Base-by-base conservation (phyloP, 306 rosid genomes). In the Parietaria judaica region DNA sequence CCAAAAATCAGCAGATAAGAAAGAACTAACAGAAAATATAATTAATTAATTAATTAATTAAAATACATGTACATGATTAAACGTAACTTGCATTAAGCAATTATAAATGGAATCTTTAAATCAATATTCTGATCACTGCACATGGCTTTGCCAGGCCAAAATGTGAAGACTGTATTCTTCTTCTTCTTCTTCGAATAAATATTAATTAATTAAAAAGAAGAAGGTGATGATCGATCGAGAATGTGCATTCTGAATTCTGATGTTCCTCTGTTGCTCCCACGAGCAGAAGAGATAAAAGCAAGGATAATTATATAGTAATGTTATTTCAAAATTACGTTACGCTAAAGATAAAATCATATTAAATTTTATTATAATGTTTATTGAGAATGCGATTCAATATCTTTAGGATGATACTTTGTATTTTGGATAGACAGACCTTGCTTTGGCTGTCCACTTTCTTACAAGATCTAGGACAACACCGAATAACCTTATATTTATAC, bases 141-240 rank as follows among this genome's bases (percentile, higher is more conserved):
- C 90, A 77, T 80, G 88, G 78, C 31, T 36, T 49, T 76, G 70
- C 83, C 72, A 58, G 53, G n/a, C 68, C 57, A 60, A 64, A 71
- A 81, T 86, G 77, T 52, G 49, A 9, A 38, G 41, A 65, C 45
- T 41, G 6, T 41, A 5, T 41, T 41, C 45, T 41, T 41, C 45
- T 41, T 41, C 9, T 8, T 41, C 9, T 41, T 41, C 9, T 41
- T 41, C 45, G 65, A 55, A 8, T 12, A 2, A 35, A 6, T 41
- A 5, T 41, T 41, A 5, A 8, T 41, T 5, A 8, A 5, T 41
- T 41, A 5, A 51, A 36, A 14, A 9, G 14, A 46, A 39, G 37
- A 4, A 16, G n/a, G 9, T 48, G 31, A 23, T 23, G 31, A 23
- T 23, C 31, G 69, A 66, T 14, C 52, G 0, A 36, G 58, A 49